Evolutionary conservation across 2,329 filamentous ascomycete genomes (phyloP), one percentile per base, ranked within the genome.

Genomic region (Fusarium abutilonis): DNA sequence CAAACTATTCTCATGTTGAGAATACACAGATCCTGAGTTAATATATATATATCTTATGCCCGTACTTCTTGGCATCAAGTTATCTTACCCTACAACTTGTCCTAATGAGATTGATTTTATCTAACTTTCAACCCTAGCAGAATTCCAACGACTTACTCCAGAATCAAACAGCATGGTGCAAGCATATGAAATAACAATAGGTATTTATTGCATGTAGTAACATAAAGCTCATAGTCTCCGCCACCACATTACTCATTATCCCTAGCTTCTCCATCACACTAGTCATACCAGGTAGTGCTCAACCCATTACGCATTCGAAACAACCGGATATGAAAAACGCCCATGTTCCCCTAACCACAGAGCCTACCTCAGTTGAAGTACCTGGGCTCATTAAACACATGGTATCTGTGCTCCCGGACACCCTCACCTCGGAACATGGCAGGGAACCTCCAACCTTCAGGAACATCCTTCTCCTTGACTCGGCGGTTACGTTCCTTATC

Each of bases 311-410:
- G 34, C 38, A 43, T 52, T 31, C 36, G 35, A 40, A 35, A 47
- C 19, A 53, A 47, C 21, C 52, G 48, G 31, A 39, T 46, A 21
- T 36, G 50, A 40, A 46, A 14, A 57, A 56, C 45, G 21, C 45
- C 48, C 47, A 59, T 32, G 34, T 29, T 45, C 19, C 17, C 23
- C 11, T n/a, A 35, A 34, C 15, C 7, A 10, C 36, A 47, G 28
- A 26, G 7, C 36, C 19, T 21, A 48, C n/a, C n/a, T 40, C 66
- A 66, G 44, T 66, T 66, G 64, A 77, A 89, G 73, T 95, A 97
- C 74, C 91, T 84, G 45, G 93, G 93, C 79, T 96, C 92, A 68
- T 97, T 85, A 77, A 99, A 98, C 28, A 98, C 95, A 76, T 99
- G 95, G 77, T 98, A 99, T 59, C 83, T 80, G 77, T 99, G 95